phyloP scores from a whole-genome alignment of 352 stramenopile species.

The Pythium aquatile region DNA sequence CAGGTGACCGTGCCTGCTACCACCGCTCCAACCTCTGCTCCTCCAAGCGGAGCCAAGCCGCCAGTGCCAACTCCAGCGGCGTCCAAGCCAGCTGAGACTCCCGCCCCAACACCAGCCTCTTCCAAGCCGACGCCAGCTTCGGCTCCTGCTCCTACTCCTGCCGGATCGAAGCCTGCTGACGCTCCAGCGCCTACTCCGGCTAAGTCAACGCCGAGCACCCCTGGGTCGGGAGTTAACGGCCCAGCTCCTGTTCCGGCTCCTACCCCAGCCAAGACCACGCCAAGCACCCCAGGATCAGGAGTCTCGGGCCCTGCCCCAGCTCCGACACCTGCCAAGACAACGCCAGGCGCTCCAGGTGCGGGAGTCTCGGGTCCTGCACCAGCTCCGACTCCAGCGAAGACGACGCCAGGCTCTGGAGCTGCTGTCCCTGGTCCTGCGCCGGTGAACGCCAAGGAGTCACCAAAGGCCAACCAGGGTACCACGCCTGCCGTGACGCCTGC shows the following conservation, averaged over 20 bases:
- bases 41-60: conserved; percentile 2
- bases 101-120: conserved; percentile 12
- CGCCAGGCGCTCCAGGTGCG: too few species aligned
- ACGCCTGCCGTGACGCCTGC: conserved; percentile 11
- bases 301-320: too few species aligned
- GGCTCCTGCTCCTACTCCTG: conserved; percentile 6
- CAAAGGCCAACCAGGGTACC: not conserved
- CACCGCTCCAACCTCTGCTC: not conserved
- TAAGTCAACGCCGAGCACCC: not conserved
- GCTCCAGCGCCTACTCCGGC: not conserved
- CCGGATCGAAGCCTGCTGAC: not conserved
- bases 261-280: not conserved
- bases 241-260: not conserved
- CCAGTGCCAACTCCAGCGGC: conserved; percentile 13
- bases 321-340: not conserved
- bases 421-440: not conserved
- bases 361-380: not conserved
- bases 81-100: not conserved
- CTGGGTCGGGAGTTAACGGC: not conserved
- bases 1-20: not conserved
- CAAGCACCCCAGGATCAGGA: not conserved
- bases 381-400: not conserved
- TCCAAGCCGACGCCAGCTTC: conserved; percentile 9
- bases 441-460: not conserved
- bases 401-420: not conserved